Evolutionary conservation across 768 basidiomycete species (phyloP), one percentile per base, ranked within the genome.

Genomic region (Mrakia hoshinonis): DNA sequence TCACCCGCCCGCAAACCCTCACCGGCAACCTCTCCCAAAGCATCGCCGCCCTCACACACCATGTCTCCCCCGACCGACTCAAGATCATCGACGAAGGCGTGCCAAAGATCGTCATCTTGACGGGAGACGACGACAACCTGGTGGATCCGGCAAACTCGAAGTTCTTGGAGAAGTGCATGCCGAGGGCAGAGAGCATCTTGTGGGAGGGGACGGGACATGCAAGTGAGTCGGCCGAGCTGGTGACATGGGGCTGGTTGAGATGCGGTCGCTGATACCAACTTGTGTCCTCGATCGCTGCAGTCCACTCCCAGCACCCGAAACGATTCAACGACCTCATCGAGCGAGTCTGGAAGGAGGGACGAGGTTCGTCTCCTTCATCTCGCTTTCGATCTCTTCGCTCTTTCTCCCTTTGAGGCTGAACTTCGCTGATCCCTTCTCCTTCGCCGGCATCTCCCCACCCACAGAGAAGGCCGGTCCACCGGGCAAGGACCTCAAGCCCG

Each of bases 11-110:
- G 3, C 91, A 90, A 74, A 81, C 80, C 3, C 77, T 87, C 65
- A 72, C 84, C 22, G 90, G 90, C 0, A 79, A 84, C 34, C 69
- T 92, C 20, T 89, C 87, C 13, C 91, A 92, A 77, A 86, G 89
- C 85, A 82, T 81, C 18, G 89, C 90, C 0, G 86, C 76, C 0
- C 73, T 89, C 0, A 87, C 86, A 0, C 89, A 91, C 76, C 76
- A 83, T 66, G 85, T 90, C 54, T 74, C 76, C 5, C 78, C 83
- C 0, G 81, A 81, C 0, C 82, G 84, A 5, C 81, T 88, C 24
- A 78, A 79, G 15, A 76, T 72, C 46, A 84, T 89, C 55, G 84
- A 85, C 0, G 76, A 78, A 0, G 80, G 81, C 4, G 84, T 91
- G 26, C 87, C 89, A 13, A 89, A 89, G 73, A 67, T 51, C 13